phyloP scores from a whole-genome alignment of 352 stramenopile species.

The Phytophthora fragariae region DNA sequence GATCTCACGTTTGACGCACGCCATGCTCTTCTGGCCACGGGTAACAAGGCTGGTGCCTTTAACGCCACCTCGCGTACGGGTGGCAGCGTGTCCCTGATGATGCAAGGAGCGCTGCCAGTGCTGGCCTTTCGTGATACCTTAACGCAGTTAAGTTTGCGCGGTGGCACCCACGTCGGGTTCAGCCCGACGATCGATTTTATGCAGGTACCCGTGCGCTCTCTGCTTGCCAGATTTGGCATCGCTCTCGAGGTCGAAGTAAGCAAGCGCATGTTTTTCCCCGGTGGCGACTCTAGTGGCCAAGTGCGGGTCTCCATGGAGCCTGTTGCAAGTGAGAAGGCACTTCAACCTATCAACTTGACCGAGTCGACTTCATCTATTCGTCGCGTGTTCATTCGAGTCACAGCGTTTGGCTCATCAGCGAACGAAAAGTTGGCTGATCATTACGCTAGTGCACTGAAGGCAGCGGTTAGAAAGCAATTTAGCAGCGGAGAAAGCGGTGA shows the following conservation, averaged over 20 bases:
- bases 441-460: conserved; percentile 45
- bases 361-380: conserved; percentile 38
- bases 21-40: conserved; percentile 11
- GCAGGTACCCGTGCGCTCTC: conserved; percentile 42
- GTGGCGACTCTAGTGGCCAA: conserved; percentile 41
- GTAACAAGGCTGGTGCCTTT: conserved; percentile 18
- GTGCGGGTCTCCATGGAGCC: conserved; percentile 43
- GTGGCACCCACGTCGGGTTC: conserved; percentile 70
- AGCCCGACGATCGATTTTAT: conserved; percentile 76
- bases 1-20: conserved; percentile 50
- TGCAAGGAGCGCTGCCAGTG: conserved; percentile 66
- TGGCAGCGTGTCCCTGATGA: conserved; percentile 70
- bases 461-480: conserved; percentile 31
- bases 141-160: conserved; percentile 47
- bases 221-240: conserved; percentile 61
- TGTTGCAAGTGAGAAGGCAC: conserved; percentile 22
- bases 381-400: conserved; percentile 51
- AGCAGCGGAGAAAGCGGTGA: background rate
- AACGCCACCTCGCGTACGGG: conserved; percentile 55
- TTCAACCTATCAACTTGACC: conserved; percentile 52
- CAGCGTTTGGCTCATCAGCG: conserved; percentile 48
- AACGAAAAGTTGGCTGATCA: conserved; percentile 48
- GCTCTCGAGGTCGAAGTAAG: conserved; percentile 40
- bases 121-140: conserved; percentile 44
- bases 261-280: conserved; percentile 63